Conservation (phyloP, 495 filamentous ascomycete species). For the Lindgomyces ingoldianus region DNA sequence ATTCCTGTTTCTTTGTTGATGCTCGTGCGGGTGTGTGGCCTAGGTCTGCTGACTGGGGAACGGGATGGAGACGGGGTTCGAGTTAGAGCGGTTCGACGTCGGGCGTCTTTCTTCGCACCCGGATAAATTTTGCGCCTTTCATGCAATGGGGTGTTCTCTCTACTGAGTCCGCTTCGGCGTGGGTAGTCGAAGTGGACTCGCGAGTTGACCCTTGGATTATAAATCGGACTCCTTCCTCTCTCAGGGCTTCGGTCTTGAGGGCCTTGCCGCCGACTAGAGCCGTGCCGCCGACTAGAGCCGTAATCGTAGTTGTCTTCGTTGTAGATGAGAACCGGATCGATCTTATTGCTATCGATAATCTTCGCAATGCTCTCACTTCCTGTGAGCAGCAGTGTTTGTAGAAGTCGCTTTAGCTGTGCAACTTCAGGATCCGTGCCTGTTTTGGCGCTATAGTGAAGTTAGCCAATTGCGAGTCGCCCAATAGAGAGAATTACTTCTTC, state of each 20-base stretch:
- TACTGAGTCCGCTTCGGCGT: not conserved
- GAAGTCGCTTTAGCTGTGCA: not conserved
- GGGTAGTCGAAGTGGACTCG: not conserved
- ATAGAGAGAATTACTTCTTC: not conserved
- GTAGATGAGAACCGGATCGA: not conserved
- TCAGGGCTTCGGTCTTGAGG: not conserved
- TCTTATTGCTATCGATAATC: not conserved
- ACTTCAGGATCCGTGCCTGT: not conserved
- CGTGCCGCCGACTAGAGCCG: not conserved
- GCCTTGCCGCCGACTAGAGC: not conserved
- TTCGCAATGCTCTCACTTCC: not conserved
- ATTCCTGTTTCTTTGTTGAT: not conserved
- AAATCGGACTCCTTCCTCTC: not conserved
- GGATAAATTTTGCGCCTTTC: not conserved
- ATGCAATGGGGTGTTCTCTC: no score
- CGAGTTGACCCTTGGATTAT: not conserved
- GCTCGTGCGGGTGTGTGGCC: not conserved
- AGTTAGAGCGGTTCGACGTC: not conserved
- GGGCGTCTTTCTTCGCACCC: not conserved
- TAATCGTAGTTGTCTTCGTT: not conserved
- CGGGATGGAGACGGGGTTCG: not conserved
- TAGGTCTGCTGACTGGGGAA: not conserved
- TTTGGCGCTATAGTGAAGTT: not conserved
- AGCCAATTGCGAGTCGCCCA: not conserved
- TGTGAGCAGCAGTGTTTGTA: not conserved